Evolutionary conservation across 2,329 filamentous ascomycete genomes (phyloP).

Genomic region (Ploettnerulaceae sp.): DNA sequence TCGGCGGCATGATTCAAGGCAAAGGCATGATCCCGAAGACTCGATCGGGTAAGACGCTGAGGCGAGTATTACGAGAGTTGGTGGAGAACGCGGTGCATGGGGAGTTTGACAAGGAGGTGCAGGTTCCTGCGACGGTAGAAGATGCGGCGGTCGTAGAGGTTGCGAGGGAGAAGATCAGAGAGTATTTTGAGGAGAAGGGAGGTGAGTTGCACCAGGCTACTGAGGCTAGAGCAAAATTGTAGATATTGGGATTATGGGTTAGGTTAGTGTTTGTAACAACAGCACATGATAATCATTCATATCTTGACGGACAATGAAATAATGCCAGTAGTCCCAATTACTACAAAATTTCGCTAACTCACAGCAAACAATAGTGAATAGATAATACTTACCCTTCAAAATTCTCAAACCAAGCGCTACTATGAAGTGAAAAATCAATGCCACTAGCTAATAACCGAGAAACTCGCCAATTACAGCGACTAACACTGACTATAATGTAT

Average conservation of each 20-base stretch:
- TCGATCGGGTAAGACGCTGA: constrained; percentile 82
- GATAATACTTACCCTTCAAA: too few species aligned
- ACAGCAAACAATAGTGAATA: too few species aligned
- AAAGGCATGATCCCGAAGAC: constrained; percentile 89
- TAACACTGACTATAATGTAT: too few species aligned
- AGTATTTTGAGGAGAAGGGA: constrained; percentile 61
- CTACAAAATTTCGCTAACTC: too few species aligned
- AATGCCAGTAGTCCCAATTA: too few species aligned
- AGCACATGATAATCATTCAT: too few species aligned
- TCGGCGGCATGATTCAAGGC: constrained; percentile 82
- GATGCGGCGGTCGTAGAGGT: constrained; percentile 70
- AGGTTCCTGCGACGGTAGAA: constrained; percentile 80
- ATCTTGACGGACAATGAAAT: too few species aligned
- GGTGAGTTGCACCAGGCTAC: constrained; percentile 26
- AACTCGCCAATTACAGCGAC: too few species aligned
- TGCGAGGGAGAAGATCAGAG: constrained; percentile 63
- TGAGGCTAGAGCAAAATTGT: constrained; percentile 45
- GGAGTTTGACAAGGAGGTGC: constrained; percentile 66
- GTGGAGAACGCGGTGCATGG: constrained; percentile 75
- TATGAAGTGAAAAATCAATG: too few species aligned
- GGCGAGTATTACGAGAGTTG: constrained; percentile 75
- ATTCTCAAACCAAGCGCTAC: too few species aligned
- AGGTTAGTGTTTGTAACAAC: too few species aligned
- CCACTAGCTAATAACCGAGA: too few species aligned
- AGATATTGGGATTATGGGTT: background rate